Conservation (phyloP, 2,329 filamentous ascomycete genomes). For the Neonectria punicea region DNA sequence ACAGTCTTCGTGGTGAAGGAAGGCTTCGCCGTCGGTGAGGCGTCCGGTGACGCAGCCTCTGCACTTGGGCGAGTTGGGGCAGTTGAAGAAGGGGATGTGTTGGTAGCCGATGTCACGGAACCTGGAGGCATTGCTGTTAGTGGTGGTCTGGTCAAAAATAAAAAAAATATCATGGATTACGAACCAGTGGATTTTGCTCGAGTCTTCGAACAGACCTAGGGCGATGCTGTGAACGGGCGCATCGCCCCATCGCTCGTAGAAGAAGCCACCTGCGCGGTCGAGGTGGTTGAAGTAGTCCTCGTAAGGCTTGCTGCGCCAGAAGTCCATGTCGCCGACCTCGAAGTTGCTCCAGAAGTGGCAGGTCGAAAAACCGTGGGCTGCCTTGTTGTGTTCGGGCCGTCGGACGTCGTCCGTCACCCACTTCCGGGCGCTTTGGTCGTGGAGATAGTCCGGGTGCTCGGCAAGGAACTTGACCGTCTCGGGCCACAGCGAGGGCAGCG, state of each 20-base stretch:
- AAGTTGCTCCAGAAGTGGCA: conserved; percentile 99
- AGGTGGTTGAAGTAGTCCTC: conserved; percentile 97
- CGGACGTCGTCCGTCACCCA: conserved; percentile 86
- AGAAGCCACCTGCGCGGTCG: conserved; percentile 97
- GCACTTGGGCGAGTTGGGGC: conserved; percentile 95
- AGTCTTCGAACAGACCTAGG: conserved; percentile 90
- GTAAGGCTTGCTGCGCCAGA: conserved; percentile 91
- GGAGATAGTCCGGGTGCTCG: conserved; percentile 82
- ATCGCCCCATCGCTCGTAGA: conserved; percentile 98
- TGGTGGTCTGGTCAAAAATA: background rate
- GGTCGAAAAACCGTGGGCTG: conserved; percentile 93
- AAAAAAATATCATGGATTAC: conserved; percentile 47
- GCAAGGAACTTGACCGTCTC: conserved; percentile 91
- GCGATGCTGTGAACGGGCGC: conserved; percentile 97
- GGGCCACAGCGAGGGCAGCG: conserved; percentile 92
- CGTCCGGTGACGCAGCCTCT: conserved; percentile 86
- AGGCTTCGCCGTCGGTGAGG: conserved; percentile 89
- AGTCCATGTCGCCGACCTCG: conserved; percentile 91
- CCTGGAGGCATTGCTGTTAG: conserved; percentile 61
- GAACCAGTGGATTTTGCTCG: conserved; percentile 91
- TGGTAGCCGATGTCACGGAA: conserved; percentile 99
- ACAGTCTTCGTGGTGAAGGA: conserved; percentile 91
- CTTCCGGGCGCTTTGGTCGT: conserved; percentile 84
- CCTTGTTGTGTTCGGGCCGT: conserved; percentile 81
- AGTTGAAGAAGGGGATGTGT: conserved; percentile 98